These are phyloP conservation scores for Vanderwaltozyma yarrowii DNA, from an alignment of 805 yeast genomes.

Conservation along the genomic window DNA sequence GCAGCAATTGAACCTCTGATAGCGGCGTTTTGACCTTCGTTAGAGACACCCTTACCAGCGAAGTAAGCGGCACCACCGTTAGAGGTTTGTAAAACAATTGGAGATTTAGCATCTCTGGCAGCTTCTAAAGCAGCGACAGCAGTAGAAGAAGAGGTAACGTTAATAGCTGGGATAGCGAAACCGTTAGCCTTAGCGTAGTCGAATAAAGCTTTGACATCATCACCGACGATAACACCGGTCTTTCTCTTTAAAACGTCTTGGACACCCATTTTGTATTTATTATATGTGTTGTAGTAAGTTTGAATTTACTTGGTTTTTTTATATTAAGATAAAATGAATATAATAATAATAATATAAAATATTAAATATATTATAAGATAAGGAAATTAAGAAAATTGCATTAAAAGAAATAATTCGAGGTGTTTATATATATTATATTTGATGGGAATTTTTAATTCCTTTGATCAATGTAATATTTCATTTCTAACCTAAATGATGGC, in stretches of 20 bases:
- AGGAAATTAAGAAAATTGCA: too few relatives aligned
- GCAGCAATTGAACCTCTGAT: constrained; percentile 94
- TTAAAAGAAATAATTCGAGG: too few relatives aligned
- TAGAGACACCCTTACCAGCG: constrained; percentile 98
- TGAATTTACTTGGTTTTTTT: constrained; percentile 2
- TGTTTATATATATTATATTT: too few relatives aligned
- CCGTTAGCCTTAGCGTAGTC: constrained; percentile 87
- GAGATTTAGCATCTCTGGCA: constrained; percentile 88
- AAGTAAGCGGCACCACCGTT: constrained; percentile 99
- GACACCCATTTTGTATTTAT: constrained; percentile 50
- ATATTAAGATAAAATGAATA: too few relatives aligned
- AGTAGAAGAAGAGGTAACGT: constrained; percentile 95
- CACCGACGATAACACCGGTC: constrained; percentile 98
- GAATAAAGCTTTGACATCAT: constrained; percentile 76
- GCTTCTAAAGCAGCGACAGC: constrained; percentile 96
- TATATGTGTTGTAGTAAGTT: constrained; percentile 1
- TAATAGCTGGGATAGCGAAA: constrained; percentile 97
- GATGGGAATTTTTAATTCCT: too few relatives aligned
- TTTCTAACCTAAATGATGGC: too few relatives aligned
- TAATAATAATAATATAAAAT: too few relatives aligned
- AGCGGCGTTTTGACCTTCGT: constrained; percentile 88
- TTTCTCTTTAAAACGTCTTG: constrained; percentile 77
- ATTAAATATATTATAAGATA: too few relatives aligned
- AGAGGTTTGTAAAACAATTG: constrained; percentile 93
- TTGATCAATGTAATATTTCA: too few relatives aligned